A percentile compares a stretch with the other conserved stretches of the same genome.
phyloP scores from a whole-genome alignment of 192 early-diverging fungal genomes.

The Backusella morwellensis region DNA sequence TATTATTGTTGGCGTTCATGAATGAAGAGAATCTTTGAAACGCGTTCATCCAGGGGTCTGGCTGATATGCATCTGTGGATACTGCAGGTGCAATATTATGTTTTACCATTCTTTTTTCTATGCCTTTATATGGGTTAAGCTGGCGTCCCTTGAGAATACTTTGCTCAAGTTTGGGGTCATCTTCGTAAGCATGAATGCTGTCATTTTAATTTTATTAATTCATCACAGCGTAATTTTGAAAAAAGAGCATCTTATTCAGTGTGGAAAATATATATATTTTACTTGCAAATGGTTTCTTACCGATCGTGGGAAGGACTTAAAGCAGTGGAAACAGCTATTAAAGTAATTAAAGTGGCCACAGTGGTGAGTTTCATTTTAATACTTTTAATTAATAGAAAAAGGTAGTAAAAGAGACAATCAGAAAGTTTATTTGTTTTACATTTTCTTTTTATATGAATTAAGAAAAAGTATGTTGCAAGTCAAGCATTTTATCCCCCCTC shows the following conservation, averaged over 20 bases:
- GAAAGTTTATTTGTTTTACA: slow-evolving; percentile 2
- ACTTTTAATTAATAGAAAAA: not conserved
- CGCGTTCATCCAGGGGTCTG: not conserved
- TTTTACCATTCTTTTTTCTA: slow-evolving; percentile 2
- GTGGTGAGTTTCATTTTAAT: slow-evolving; percentile 10
- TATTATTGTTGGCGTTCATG: not conserved
- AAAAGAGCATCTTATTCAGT: not conserved
- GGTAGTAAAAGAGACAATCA: not conserved
- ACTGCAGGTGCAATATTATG: not conserved
- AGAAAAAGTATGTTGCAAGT: not conserved
- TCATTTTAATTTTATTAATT: not conserved
- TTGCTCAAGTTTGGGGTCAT: not conserved
- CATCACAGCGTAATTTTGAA: not conserved
- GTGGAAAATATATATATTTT: not conserved
- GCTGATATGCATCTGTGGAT: not conserved
- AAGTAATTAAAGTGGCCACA: not conserved
- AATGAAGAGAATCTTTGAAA: not conserved
- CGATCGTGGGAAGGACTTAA: not conserved
- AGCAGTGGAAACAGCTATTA: not conserved
- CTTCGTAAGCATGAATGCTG: not conserved
- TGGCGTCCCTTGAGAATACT: not conserved
- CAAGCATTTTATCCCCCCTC: not conserved
- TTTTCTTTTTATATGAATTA: slow-evolving; percentile 7
- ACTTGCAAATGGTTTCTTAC: not conserved
- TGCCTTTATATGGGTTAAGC: not conserved